phyloP scores from a whole-genome alignment of 1,139 yeast genomes.

The Lodderomyces pseudojiufengensis region DNA sequence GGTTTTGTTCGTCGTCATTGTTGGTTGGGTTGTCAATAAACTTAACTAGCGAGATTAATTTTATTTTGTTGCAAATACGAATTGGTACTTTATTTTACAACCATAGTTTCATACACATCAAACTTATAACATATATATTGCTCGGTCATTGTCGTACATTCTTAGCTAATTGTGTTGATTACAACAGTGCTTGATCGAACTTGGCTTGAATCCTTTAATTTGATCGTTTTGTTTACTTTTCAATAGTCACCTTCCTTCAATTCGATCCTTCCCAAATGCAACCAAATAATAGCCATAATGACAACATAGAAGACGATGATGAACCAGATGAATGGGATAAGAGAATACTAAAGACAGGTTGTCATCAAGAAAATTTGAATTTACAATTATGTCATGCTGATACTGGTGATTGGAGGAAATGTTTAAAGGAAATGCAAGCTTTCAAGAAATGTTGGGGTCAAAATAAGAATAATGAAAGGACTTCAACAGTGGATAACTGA shows the following conservation, averaged over 20 bases:
- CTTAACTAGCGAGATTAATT: too few relatives aligned
- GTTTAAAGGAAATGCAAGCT: conserved; percentile 63
- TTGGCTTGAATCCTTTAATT: too few relatives aligned
- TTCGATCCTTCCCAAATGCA: too few relatives aligned
- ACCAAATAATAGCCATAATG: conserved; percentile 5
- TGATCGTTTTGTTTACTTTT: too few relatives aligned
- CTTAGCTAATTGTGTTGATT: too few relatives aligned
- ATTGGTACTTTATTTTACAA: too few relatives aligned
- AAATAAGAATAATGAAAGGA: conserved; percentile 55
- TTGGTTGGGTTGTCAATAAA: too few relatives aligned
- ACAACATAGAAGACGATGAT: conserved; percentile 37
- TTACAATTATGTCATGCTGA: conserved; percentile 77
- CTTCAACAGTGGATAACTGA: conserved; percentile 47
- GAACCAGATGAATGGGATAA: conserved; percentile 75
- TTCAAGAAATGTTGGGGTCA: conserved; percentile 66
- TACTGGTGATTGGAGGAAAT: conserved; percentile 75
- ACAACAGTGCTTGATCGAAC: too few relatives aligned
- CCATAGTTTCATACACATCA: too few relatives aligned
- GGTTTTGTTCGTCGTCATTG: conserved; percentile 4
- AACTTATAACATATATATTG: too few relatives aligned
- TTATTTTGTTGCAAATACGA: background rate
- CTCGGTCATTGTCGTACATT: too few relatives aligned
- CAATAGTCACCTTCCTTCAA: too few relatives aligned
- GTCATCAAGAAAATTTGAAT: conserved; percentile 63
- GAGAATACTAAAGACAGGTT: conserved; percentile 69